These are phyloP conservation scores for Mortierella sp. DNA, from an alignment of 371 early-diverging fungal species.

Conservation along the genomic window DNA sequence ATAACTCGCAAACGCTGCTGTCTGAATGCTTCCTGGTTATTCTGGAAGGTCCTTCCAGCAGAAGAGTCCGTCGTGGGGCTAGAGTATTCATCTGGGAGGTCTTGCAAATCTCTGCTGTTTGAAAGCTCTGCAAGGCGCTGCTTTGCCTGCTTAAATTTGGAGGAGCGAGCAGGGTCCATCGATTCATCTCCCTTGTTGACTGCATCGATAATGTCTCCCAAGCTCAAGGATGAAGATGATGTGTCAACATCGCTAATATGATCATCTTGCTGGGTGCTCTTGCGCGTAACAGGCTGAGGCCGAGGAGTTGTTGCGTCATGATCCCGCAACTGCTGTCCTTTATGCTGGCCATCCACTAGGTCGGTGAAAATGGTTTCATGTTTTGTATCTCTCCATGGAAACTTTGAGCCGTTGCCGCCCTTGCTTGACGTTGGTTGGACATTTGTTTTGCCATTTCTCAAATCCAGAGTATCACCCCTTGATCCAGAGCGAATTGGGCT, in stretches of 20 bases:
- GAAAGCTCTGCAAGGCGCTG: slow-evolving; percentile 28
- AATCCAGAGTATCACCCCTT: background rate
- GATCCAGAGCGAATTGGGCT: slow-evolving; percentile 4
- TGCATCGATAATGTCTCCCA: slow-evolving; percentile 42
- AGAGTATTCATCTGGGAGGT: background rate
- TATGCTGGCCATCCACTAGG: slow-evolving; percentile 15
- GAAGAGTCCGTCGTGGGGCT: slow-evolving; percentile 5
- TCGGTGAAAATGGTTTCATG: slow-evolving; percentile 38
- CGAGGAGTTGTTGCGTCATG: slow-evolving; percentile 13
- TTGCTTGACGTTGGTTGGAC: background rate
- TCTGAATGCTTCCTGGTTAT: slow-evolving; percentile 23
- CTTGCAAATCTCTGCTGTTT: slow-evolving; percentile 8
- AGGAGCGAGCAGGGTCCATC: slow-evolving; percentile 18
- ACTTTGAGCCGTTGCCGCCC: slow-evolving; percentile 17
- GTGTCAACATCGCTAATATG: slow-evolving; percentile 7
- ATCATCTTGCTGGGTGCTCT: slow-evolving; percentile 3
- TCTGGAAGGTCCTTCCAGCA: slow-evolving; percentile 3
- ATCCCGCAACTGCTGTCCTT: slow-evolving; percentile 14
- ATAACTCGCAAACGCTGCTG: slow-evolving; percentile 23
- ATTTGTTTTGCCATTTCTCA: background rate
- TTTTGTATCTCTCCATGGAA: slow-evolving; percentile 48
- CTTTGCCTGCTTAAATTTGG: slow-evolving; percentile 27
- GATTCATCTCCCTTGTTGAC: slow-evolving; percentile 31
- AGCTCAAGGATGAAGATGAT: slow-evolving; percentile 25
- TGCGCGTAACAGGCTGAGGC: background rate